A percentile compares a stretch with the other conserved stretches of the same genome.
Evolutionary conservation across 768 basidiomycete species (phyloP).

Genomic region (Saitozyma sp.): DNA sequence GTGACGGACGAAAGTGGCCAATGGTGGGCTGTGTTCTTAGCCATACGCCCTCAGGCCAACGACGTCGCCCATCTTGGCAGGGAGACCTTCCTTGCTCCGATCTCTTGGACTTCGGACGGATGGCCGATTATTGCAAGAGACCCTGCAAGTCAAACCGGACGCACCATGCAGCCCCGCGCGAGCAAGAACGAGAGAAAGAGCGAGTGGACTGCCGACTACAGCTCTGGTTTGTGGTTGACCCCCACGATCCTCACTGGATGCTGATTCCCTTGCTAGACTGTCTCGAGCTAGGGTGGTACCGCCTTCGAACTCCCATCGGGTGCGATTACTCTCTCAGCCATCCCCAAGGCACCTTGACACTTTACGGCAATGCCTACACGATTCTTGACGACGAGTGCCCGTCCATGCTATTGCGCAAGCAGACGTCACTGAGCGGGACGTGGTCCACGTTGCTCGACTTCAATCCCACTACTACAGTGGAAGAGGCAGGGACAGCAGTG

Average conservation of each 20-base stretch:
- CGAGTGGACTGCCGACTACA: constrained; percentile 7
- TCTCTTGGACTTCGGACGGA: constrained; percentile 42
- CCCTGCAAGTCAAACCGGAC: background rate
- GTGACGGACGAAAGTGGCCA: constrained; percentile 50
- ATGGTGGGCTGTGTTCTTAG: constrained; percentile 48
- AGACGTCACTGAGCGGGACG: constrained; percentile 15
- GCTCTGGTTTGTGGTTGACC: too few species aligned
- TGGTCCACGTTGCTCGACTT: constrained; percentile 14
- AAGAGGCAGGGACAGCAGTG: constrained; percentile 22
- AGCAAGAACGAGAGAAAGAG: constrained; percentile 1
- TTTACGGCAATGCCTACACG: constrained; percentile 18
- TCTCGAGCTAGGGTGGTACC: constrained; percentile 21
- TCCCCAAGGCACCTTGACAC: constrained; percentile 13
- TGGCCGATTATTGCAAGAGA: constrained; percentile 25
- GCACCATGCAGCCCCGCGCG: background rate
- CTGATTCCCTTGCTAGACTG: too few species aligned
- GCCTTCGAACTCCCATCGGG: constrained; percentile 21
- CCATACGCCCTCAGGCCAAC: constrained; percentile 14
- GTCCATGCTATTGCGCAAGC: constrained; percentile 22
- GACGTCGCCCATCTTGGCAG: constrained; percentile 47
- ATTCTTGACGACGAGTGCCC: constrained; percentile 18
- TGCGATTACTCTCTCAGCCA: constrained; percentile 10
- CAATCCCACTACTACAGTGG: constrained; percentile 4
- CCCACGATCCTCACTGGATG: too few species aligned
- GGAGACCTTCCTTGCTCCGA: constrained; percentile 53